Evolutionary conservation across 2,329 filamentous ascomycete species (phyloP), one percentile per base, ranked within the genome.

Genomic region (Talaromyces sp.): DNA sequence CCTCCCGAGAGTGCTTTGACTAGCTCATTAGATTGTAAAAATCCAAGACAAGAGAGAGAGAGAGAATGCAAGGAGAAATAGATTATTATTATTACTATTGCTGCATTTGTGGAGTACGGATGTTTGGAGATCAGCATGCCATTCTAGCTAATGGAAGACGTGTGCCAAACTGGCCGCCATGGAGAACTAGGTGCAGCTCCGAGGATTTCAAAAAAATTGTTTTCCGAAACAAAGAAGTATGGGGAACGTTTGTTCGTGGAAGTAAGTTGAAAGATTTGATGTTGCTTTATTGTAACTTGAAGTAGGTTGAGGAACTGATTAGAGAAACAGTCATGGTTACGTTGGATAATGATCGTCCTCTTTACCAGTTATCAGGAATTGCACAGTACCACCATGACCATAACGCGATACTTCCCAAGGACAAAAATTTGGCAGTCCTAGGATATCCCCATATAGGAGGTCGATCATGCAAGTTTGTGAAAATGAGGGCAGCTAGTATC

Each of bases 311-410:
- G 17, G 25, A 57, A 49, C 55, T 28, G 19, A 57, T 22, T 32
- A 44, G 44, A 47, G 22, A 25, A 59, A 53, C 36, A 59, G 58
- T 59, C 27, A 59, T 55, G n/a, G 28, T 55, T 30, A 36, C 36
- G n/a, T 55, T 32, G 15, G 55, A 57, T 42, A 17, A 58, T 30
- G 25, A 54, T 59, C 10, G 53, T 52, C 54, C 32, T 51, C 27
- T 32, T 19, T 61, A 57, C 32, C n/a, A 57, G 13, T 55, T 61
- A 51, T 58, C 55, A 19, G 54, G 59, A 53, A 61, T 58, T 54
- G 54, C 36, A n/a, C 59, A 57, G 44, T 19, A 49, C 32, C 1
- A 15, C 19, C 25, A 32, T 9, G 28, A 15, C 27, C 17, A n/a
- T 3, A 33, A 39, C 7, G 5, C 39, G 15, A 51, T 56, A 51